Evolutionary conservation across 2,329 filamentous ascomycete genomes (phyloP), one percentile per base, ranked within the genome.

Genomic region (Colletotrichum sansevieriae): DNA sequence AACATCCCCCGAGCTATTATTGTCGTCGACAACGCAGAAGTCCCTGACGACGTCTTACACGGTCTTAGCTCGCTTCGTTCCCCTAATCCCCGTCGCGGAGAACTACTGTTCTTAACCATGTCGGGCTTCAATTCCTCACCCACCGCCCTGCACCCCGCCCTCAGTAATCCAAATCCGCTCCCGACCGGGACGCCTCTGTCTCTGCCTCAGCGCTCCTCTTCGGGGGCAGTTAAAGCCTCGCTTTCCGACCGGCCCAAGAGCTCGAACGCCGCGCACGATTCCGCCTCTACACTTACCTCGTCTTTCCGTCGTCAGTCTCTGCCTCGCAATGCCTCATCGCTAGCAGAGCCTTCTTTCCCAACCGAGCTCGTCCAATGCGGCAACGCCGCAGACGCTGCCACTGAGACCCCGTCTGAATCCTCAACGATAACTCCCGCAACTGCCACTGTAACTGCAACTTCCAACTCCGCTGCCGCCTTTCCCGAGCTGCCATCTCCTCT

Each of bases 111-210:
- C 37, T 68, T 64, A 55, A 68, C 60, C 57, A 71, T 71, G 70
- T 69, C 80, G 71, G 79, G 78, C 71, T 72, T 76, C 71, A 72
- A 83, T 70, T 76, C 77, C 51, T 85, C 84, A 72, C 83, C 85
- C 66, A 80, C 81, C 64, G 80, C 83, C 72, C 80, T 87, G 78
- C 84, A 87, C 81, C 83, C 84, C 75, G 79, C 78, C 71, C 81
- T 87, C 76, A 82, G 80, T 76, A 79, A 78, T 71, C 73, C 74
- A 57, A 52, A 70, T 52, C 71, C 64, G 57, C 71, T 58, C 60
- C 72, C 37, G 18, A 18, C 18, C 18, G 18, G 18, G 37, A 5
- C 37, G 37, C 37, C 37, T 39, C 9, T 39, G 37, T 39, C 37
- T 39, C 37, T 39, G 10, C 10, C 13, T 43, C 62, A 73, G 59